Percentiles rank a stretch among this genome's conserved stretches.
Conservation (phyloP, 2,329 filamentous ascomycete species). For the Pestalotiopsis sp. region DNA sequence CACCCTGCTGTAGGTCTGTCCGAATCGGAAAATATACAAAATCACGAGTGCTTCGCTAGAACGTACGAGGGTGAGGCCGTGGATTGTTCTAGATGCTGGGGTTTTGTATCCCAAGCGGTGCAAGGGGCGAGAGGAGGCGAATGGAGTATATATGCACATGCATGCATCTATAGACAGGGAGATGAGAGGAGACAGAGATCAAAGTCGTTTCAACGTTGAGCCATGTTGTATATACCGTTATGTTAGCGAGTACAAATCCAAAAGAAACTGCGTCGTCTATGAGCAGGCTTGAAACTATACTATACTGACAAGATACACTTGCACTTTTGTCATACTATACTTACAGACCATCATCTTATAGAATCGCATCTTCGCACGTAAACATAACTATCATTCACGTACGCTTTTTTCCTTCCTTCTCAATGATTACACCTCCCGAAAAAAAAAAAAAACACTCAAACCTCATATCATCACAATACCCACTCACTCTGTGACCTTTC, state of each 20-base stretch:
- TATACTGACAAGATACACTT: too few relatives aligned
- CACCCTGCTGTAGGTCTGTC: background rate
- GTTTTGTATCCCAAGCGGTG: background rate
- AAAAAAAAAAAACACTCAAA: too few relatives aligned
- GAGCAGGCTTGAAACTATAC: background rate
- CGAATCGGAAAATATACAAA: background rate
- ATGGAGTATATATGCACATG: background rate
- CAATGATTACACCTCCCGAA: too few relatives aligned
- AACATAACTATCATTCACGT: too few relatives aligned
- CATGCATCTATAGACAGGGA: background rate
- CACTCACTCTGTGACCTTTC: too few relatives aligned
- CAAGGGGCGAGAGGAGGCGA: background rate
- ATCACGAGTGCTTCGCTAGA: background rate
- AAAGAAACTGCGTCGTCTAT: background rate
- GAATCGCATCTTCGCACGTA: too few relatives aligned
- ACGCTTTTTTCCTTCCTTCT: too few relatives aligned
- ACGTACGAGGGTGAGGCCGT: background rate
- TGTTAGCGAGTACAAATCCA: background rate
- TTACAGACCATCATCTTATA: too few relatives aligned
- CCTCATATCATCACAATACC: too few relatives aligned
- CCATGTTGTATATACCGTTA: background rate
- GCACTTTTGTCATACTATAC: too few relatives aligned
- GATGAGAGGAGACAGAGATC: background rate
- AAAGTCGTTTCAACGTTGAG: background rate
- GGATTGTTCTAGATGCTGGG: background rate